Conservation (phyloP, 2,329 filamentous ascomycete species). For the Colletotrichum kahawae region DNA sequence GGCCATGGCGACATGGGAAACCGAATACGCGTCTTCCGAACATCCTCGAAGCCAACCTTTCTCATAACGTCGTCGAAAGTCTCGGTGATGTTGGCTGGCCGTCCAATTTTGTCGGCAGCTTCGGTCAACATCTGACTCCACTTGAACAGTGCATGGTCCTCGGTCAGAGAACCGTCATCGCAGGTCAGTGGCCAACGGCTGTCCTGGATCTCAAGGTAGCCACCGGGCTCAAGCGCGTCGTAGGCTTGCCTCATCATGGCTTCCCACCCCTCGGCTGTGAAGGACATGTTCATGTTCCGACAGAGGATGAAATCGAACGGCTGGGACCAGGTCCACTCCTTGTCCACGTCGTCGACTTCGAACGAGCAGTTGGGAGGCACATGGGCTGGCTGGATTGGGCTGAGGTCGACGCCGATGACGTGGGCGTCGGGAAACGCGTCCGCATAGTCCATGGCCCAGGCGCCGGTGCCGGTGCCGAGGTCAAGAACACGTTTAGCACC, state of each 20-base stretch:
- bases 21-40: not conserved
- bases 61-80: fast-evolving
- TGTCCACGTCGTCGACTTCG: conserved; percentile 34
- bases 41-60: not conserved
- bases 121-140: conserved; percentile 34
- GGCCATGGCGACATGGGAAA: conserved; percentile 31
- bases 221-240: conserved; percentile 32
- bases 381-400: conserved; percentile 37
- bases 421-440: not conserved
- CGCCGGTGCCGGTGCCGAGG: not conserved
- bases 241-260: conserved; percentile 24
- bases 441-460: conserved; percentile 9
- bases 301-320: conserved; percentile 37
- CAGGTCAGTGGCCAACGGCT: conserved; percentile 29
- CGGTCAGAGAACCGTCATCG: conserved; percentile 34
- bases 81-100: conserved; percentile 27
- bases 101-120: conserved; percentile 28
- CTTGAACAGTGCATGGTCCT: conserved; percentile 28
- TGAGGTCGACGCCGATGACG: conserved; percentile 34
- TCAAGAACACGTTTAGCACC: conserved; percentile 25
- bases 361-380: conserved; percentile 33
- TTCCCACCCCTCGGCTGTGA: conserved; percentile 25
- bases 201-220: conserved; percentile 36
- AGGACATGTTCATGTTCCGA: conserved; percentile 32
- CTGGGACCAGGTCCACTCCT: conserved; percentile 22